Evolutionary conservation across 2,329 filamentous ascomycete genomes (phyloP).

Genomic region (Phoma sp.): DNA sequence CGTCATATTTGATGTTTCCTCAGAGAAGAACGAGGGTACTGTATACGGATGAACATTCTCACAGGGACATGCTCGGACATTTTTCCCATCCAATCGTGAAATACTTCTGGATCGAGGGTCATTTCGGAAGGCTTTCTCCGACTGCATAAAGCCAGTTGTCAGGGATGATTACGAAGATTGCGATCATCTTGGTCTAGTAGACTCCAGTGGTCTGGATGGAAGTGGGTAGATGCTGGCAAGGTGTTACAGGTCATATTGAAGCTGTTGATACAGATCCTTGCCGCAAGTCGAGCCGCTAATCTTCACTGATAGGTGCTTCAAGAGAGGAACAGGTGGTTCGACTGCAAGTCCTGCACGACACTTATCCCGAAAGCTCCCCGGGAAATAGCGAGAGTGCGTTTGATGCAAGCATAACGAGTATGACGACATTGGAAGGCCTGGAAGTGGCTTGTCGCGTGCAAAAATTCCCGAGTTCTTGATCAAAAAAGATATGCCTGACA

Average conservation of each 20-base stretch:
- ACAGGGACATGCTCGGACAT: background rate
- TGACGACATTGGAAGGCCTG: slow-evolving; percentile 10
- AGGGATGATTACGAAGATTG: no score
- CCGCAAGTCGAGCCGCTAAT: slow-evolving; percentile 1
- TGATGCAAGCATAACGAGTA: background rate
- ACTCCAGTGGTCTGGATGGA: background rate
- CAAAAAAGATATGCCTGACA: background rate
- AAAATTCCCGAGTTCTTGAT: background rate
- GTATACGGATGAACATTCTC: background rate
- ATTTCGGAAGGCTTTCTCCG: no score
- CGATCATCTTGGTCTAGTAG: no score
- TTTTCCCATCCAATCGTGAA: background rate
- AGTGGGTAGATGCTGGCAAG: background rate
- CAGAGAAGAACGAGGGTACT: background rate
- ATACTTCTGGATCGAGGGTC: background rate
- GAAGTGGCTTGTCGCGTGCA: background rate
- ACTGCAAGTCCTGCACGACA: background rate
- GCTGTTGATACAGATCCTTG: background rate
- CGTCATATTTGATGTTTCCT: slow-evolving; percentile 5
- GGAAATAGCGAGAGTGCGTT: background rate
- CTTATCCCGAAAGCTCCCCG: background rate
- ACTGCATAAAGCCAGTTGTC: no score
- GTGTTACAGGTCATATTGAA: background rate
- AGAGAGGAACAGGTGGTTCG: background rate
- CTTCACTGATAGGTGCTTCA: background rate